Evolutionary conservation across 2,329 filamentous ascomycete species (phyloP).

Genomic region (Penicillium frequentans): DNA sequence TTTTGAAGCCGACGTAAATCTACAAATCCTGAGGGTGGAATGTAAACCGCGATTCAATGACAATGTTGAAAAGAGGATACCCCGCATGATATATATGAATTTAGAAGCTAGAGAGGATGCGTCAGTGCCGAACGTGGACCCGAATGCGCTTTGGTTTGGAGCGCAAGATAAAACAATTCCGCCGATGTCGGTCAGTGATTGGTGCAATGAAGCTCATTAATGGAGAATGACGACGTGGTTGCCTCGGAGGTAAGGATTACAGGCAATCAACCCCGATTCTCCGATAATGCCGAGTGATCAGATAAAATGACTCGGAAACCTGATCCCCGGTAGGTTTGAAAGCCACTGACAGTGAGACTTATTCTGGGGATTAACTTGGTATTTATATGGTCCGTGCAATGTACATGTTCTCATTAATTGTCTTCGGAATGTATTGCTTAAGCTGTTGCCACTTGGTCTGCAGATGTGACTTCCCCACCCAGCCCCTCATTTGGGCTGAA

Average conservation of each 20-base stretch:
- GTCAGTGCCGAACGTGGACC: not conserved
- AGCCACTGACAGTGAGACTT: not conserved
- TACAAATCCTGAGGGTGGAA: not conserved
- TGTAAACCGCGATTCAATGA: not conserved
- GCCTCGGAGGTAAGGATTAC: slow-evolving; percentile 4
- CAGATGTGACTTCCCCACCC: not conserved
- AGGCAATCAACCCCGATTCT: slow-evolving; percentile 12
- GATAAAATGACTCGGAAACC: not conserved
- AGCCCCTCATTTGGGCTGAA: slow-evolving; percentile 1
- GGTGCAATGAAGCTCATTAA: not conserved
- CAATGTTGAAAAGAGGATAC: not conserved
- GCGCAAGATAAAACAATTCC: not conserved
- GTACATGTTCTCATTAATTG: too few species aligned
- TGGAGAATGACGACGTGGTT: not conserved
- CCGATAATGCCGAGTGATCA: not conserved
- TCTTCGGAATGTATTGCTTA: not conserved
- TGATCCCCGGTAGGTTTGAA: not conserved
- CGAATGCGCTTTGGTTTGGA: not conserved
- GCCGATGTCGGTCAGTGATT: not conserved
- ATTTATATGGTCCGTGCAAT: too few species aligned
- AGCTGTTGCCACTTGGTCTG: not conserved
- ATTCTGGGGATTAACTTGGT: too few species aligned
- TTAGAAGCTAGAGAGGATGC: not conserved
- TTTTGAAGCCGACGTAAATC: not conserved
- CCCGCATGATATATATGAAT: not conserved